phyloP scores from a whole-genome alignment of 169 alveolate genomes.

The Babesia divergens region DNA sequence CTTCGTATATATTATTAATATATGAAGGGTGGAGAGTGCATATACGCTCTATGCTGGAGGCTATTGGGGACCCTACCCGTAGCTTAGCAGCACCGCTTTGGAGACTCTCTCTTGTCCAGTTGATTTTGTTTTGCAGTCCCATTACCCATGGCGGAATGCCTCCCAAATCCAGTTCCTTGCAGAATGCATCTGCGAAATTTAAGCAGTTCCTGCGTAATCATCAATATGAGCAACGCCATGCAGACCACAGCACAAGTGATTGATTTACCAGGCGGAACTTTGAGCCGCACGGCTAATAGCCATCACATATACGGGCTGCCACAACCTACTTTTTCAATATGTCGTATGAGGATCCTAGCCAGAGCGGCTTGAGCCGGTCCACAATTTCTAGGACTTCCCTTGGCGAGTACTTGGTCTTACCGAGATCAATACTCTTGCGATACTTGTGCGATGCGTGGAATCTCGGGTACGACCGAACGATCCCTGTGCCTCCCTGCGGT shows the following conservation, averaged over 20 bases:
- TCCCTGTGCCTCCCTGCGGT: conserved; percentile 59
- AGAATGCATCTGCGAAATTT: conserved; percentile 58
- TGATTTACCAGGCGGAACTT: neutral
- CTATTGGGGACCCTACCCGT: conserved; percentile 18
- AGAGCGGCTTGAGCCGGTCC: conserved; percentile 30
- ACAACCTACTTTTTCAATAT: conserved; percentile 43
- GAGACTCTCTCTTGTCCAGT: conserved; percentile 70
- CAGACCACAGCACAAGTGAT: neutral
- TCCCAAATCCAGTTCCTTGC: conserved; percentile 66
- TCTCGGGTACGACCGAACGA: conserved; percentile 50
- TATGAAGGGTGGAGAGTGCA: neutral
- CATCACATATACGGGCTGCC: neutral
- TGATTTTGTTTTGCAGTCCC: conserved; percentile 77
- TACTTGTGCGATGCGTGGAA: conserved; percentile 57
- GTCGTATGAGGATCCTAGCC: conserved; percentile 58
- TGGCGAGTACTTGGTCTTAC: conserved; percentile 50
- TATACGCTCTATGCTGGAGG: neutral
- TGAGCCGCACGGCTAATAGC: neutral
- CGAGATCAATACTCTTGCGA: conserved; percentile 61
- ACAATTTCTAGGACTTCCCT: conserved; percentile 48
- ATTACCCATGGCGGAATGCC: conserved; percentile 75
- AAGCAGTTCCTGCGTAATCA: conserved; percentile 48
- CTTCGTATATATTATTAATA: neutral
- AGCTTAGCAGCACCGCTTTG: conserved; percentile 56
- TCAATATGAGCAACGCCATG: neutral